phyloP scores from a whole-genome alignment of 345 rosid species.

The Hibiscus mutabilis region DNA sequence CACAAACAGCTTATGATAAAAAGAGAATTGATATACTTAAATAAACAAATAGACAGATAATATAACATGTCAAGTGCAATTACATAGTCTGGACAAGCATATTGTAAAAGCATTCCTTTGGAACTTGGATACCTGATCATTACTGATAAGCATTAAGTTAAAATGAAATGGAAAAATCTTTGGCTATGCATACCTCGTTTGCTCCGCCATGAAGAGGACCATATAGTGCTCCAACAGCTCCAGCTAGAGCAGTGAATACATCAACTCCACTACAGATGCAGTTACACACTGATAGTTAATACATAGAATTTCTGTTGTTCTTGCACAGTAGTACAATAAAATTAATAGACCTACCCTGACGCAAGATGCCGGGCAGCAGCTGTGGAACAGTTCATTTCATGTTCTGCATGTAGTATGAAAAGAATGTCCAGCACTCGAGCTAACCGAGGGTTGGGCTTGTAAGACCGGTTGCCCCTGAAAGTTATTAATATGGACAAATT shows the following conservation, averaged over 20 bases:
- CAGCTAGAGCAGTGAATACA: constrained; percentile 85
- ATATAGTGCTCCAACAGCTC: constrained; percentile 94
- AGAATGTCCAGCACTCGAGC: constrained; percentile 89
- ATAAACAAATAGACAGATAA: neutral
- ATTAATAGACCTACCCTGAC: constrained; percentile 51
- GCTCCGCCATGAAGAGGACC: constrained; percentile 99
- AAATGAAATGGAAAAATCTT: constrained; percentile 1
- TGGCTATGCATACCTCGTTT: constrained; percentile 58
- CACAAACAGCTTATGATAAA: constrained; percentile 11
- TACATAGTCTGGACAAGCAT: constrained; percentile 10
- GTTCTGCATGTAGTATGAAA: constrained; percentile 94
- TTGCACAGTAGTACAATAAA: neutral
- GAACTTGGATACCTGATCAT: neutral
- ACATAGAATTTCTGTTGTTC: neutral
- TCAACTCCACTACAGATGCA: constrained; percentile 77
- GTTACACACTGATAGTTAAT: neutral
- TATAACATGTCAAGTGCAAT: neutral
- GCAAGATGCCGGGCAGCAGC: constrained; percentile 98
- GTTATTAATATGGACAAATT: neutral
- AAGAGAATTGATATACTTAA: neutral
- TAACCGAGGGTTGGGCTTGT: constrained; percentile 83
- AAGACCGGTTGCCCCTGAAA: constrained; percentile 75
- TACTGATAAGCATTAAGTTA: neutral
- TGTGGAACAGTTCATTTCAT: constrained; percentile 97
- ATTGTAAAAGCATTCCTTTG: neutral